Base-by-base conservation (phyloP, 2,329 filamentous ascomycete species). In the Piedraia hortae region DNA sequence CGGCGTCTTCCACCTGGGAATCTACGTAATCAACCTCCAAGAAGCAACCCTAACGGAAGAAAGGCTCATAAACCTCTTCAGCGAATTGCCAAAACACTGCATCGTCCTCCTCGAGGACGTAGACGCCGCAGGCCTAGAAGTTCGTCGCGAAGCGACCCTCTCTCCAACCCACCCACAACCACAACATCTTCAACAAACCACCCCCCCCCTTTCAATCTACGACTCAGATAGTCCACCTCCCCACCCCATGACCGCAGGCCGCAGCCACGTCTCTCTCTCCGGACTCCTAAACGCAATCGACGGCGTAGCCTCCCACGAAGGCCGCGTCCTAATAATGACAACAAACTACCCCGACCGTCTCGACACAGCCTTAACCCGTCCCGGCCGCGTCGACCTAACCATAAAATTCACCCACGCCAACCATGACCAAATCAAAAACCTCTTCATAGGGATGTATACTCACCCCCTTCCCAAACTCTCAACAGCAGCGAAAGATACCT, bases 251-350 rank as follows among this genome's bases (percentile, higher is more conserved):
- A 18, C 21, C 14, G 27, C 24, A 9, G 18, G 22, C n/a, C 19
- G 12, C n/a, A 73, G 68, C 8, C 45, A 56, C n/a, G 74, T 85
- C 19, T 73, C 70, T 1, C 54, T 85, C 2, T 74, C 71, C 0
- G 73, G 73, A 1, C 54, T 88, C 1, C 56, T 88, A 22, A 88
- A 88, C 42, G 69, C 70, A 26, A 75, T 88, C 18, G 74, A 88
- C 35, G 72, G 75, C 24, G 72, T 78, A 1, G 70, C 69, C 1
- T 71, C 65, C 3, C 70, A 74, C 34, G 73, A 82, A 45, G 73
- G 72, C 12, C 60, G 71, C 20, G 60, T 82, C 7, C 56, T 82
- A 10, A 66, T 82, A 46, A 77, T 80, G 68, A 80, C 73, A 0
- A 77, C 70, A 14, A 85, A 82, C 43, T 59, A 63, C 27, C 67